Evolutionary conservation across 805 yeast species (phyloP), one percentile per base, ranked within the genome.

Genomic region (Yarrowia sp.): DNA sequence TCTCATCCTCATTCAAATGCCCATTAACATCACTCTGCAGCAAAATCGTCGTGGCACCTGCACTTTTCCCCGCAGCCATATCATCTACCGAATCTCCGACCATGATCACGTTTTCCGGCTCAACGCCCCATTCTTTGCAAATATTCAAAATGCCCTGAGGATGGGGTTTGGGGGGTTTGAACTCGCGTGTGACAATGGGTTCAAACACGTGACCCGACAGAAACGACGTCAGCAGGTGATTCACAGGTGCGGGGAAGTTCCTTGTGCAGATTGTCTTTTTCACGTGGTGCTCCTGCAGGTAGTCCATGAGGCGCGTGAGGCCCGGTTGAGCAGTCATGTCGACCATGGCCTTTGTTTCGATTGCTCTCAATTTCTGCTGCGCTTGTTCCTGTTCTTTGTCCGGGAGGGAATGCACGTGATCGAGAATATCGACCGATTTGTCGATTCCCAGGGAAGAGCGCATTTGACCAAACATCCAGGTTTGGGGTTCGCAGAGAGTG

Each of bases 1-100:
- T 78, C 10, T 71, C 69, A 18, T 75, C 75, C 1, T 71, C 76
- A 35, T 79, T 74, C 11, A 85, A 71, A 53, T 80, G 78, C 2
- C 69, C 75, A 68, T 87, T 87, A 38, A 79, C 83, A 31, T 79
- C 79, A 67, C 84, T 84, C 48, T 77, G 79, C 45, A 87, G 74
- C 61, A 87, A 74, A 3, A 86, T 76, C 0, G 90, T 81, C 2
- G 80, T 76, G 47, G 83, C 82, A 0, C 91, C 91, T 0, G 92
- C 91, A n/a, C 76, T 69, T 35, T 78, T 72, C 3, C 90, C 92
- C 35, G 89, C 83, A 45, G 70, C 74, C 85, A 87, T 84, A 70
- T 87, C 92, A 73, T 87, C 92, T 44, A 78, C 73, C 0, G 91
- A 87, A 71, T 87, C 92, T 11, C 92, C 92, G 14, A 87, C 88